Evolutionary conservation across 352 stramenopile species (phyloP).

Genomic region (Hyaloperonospora brassicae): DNA sequence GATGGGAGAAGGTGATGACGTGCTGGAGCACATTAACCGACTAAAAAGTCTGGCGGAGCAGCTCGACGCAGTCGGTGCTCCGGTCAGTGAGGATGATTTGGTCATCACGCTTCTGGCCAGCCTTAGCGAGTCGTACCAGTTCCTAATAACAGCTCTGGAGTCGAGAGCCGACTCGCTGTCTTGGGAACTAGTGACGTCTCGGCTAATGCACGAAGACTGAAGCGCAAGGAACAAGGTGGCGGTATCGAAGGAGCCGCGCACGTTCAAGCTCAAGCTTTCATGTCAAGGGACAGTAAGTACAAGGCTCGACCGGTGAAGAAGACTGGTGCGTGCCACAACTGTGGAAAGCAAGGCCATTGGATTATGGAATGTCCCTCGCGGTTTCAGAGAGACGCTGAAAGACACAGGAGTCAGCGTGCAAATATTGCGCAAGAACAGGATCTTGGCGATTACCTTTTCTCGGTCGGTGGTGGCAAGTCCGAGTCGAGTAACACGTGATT

Average conservation of each 20-base stretch:
- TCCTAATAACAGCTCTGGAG: too few relatives aligned
- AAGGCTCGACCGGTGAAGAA: not conserved
- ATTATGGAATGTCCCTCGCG: conserved; percentile 5
- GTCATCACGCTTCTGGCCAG: not conserved
- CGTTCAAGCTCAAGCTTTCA: too few relatives aligned
- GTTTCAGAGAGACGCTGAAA: not conserved
- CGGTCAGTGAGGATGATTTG: too few relatives aligned
- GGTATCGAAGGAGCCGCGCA: not conserved
- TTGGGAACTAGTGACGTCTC: not conserved
- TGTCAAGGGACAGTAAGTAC: not conserved
- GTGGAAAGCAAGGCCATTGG: conserved; percentile 8
- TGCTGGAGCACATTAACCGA: not conserved
- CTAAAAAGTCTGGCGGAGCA: too few relatives aligned
- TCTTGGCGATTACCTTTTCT: not conserved
- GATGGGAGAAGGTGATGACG: not conserved
- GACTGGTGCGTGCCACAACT: conserved; percentile 2
- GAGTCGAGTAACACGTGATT: conserved; percentile 1
- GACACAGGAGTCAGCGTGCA: conserved; percentile 4
- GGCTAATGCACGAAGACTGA: not conserved
- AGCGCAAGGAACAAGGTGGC: not conserved
- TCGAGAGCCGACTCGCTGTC: too few relatives aligned
- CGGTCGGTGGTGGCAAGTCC: not conserved
- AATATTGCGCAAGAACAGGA: too few relatives aligned
- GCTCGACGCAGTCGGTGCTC: too few relatives aligned
- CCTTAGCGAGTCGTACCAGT: too few relatives aligned